phyloP scores from a whole-genome alignment of 148 eudicot genomes.

The Fallopia convolvulus region DNA sequence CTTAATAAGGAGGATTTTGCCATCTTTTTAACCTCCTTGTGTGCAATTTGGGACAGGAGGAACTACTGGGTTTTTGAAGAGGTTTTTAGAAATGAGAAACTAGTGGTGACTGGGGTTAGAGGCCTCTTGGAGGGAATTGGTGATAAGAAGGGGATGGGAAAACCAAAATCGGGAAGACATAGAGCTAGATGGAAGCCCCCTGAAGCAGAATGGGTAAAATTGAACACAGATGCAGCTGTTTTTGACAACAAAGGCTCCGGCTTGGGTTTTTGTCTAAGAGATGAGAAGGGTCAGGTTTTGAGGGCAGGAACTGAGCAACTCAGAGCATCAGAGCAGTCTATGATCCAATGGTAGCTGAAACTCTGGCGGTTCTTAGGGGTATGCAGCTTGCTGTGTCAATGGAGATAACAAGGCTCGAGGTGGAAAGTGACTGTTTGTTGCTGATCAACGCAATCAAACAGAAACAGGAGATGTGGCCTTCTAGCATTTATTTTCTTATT shows the following conservation, averaged over 20 bases:
- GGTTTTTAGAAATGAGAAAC: too few species aligned
- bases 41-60: background rate
- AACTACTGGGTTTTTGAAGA: background rate
- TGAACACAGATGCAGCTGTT: background rate
- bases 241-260: background rate
- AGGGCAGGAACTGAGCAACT: background rate
- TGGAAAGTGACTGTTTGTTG: background rate
- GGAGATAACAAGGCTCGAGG: background rate
- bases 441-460: background rate
- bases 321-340: too few species aligned
- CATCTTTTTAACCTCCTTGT: background rate
- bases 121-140: background rate
- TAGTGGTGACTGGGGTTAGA: background rate
- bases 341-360: background rate
- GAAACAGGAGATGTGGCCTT: background rate
- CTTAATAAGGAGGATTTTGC: background rate
- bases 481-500: background rate
- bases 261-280: background rate
- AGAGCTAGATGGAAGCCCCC: background rate
- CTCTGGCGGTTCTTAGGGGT: background rate
- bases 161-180: fast-evolving
- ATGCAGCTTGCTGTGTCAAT: background rate
- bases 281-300: background rate
- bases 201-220: background rate
- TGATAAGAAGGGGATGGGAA: background rate